A percentile compares a stretch with the other conserved stretches of the same genome.
These are phyloP conservation scores for Hymenotorrendiella dingleyae DNA, from an alignment of 2,329 filamentous ascomycete species.

Conservation along the genomic window DNA sequence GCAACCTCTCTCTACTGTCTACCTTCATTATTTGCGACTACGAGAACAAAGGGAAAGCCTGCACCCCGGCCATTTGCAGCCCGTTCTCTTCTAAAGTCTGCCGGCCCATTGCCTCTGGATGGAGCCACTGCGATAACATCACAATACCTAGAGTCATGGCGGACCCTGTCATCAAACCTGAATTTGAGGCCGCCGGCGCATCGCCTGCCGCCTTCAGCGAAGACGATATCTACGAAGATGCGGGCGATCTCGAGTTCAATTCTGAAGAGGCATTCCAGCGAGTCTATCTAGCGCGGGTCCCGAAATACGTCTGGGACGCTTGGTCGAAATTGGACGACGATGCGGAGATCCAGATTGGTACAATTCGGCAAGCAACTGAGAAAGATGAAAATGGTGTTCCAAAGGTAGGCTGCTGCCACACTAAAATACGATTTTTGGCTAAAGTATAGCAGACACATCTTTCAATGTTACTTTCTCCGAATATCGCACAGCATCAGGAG, in stretches of 20 bases:
- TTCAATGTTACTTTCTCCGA: slow-evolving; percentile 62
- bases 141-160: slow-evolving; percentile 21
- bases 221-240: slow-evolving; percentile 66
- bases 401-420: slow-evolving; percentile 30
- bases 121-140: slow-evolving; percentile 16
- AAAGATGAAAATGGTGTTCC: slow-evolving; percentile 46
- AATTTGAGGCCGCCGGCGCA: slow-evolving; percentile 38
- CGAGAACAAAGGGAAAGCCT: slow-evolving; percentile 11
- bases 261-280: slow-evolving; percentile 32
- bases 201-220: slow-evolving; percentile 44
- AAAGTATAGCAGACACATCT: slow-evolving; percentile 40
- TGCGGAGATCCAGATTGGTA: slow-evolving; percentile 76
- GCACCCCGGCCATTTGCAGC: too few relatives aligned
- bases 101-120: too few relatives aligned
- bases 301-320: slow-evolving; percentile 73
- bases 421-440: too few relatives aligned
- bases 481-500: slow-evolving; percentile 60
- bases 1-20: background rate
- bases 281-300: slow-evolving; percentile 70
- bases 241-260: slow-evolving; percentile 56
- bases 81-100: too few relatives aligned
- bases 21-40: too few relatives aligned
- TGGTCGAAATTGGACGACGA: slow-evolving; percentile 75
- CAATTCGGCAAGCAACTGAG: slow-evolving; percentile 47
- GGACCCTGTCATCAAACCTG: slow-evolving; percentile 40